These are phyloP conservation scores for Aspergillus neotritici DNA, from an alignment of 2,329 filamentous ascomycete species.

Conservation along the genomic window DNA sequence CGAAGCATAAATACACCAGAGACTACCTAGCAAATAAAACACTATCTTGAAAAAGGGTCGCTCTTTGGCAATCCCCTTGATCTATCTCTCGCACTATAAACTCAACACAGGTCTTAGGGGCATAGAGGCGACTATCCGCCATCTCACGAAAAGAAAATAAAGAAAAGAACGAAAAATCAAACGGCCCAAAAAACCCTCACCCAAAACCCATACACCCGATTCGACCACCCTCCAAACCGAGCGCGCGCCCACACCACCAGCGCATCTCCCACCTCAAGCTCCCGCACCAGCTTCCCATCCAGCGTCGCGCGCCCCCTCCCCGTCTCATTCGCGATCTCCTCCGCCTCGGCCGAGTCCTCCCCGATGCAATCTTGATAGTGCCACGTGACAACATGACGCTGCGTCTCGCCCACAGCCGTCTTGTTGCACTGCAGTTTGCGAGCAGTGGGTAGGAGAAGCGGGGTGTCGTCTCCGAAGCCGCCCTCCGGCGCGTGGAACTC, in stretches of 20 bases:
- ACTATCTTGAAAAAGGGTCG: too few species aligned
- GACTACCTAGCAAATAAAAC: too few species aligned
- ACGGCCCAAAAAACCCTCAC: conserved; percentile 36
- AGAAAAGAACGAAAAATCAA: conserved; percentile 6
- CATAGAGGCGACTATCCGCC: too few species aligned
- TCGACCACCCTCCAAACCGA: conserved; percentile 34
- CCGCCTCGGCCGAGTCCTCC: conserved; percentile 28
- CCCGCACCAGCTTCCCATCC: conserved; percentile 31
- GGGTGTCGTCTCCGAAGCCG: conserved; percentile 19
- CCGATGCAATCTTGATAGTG: conserved; percentile 29
- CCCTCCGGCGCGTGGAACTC: conserved; percentile 11
- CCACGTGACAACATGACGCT: conserved; percentile 30
- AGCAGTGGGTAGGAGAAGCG: conserved; percentile 24
- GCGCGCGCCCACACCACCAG: conserved; percentile 35
- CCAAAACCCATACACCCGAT: conserved; percentile 26
- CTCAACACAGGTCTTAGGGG: too few species aligned
- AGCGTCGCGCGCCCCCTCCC: conserved; percentile 33
- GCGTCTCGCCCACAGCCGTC: conserved; percentile 13
- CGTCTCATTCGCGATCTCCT: conserved; percentile 23
- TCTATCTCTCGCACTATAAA: too few species aligned
- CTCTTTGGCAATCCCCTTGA: too few species aligned
- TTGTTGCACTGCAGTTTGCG: conserved; percentile 30
- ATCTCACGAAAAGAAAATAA: neutral
- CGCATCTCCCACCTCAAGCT: conserved; percentile 33
- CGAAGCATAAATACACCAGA: too few species aligned